These are phyloP conservation scores for Auriculariales sp. DNA, from an alignment of 768 basidiomycete species.

Conservation along the genomic window DNA sequence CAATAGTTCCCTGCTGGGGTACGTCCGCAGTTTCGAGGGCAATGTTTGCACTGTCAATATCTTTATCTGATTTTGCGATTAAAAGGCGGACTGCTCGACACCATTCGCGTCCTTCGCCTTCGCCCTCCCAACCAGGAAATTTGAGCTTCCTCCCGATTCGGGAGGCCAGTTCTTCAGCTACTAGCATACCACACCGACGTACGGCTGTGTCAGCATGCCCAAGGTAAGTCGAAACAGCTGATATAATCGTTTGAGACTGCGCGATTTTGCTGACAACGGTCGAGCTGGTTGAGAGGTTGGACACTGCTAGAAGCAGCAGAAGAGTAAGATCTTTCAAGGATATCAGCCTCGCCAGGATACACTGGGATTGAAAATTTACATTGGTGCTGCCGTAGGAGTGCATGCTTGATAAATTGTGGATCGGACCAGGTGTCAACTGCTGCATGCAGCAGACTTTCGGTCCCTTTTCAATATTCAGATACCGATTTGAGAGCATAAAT, in stretches of 20 bases:
- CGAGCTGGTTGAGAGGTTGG: constrained; percentile 43
- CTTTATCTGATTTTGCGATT: constrained; percentile 20
- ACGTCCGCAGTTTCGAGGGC: background rate
- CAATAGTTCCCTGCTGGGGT: background rate
- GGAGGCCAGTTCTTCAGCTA: constrained; percentile 65
- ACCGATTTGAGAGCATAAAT: too few relatives aligned
- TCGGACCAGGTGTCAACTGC: constrained; percentile 49
- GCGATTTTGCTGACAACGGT: constrained; percentile 30
- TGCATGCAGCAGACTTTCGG: background rate
- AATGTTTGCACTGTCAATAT: constrained; percentile 29
- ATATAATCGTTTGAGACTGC: constrained; percentile 46
- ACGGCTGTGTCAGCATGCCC: constrained; percentile 60
- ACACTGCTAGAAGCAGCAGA: constrained; percentile 49
- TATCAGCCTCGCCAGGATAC: background rate
- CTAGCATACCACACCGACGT: constrained; percentile 84
- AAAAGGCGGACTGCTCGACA: constrained; percentile 40
- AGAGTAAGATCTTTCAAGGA: constrained; percentile 48
- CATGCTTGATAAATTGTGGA: constrained; percentile 66
- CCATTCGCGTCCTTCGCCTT: constrained; percentile 50
- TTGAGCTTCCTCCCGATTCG: constrained; percentile 48
- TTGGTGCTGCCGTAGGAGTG: constrained; percentile 55
- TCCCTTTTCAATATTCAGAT: background rate
- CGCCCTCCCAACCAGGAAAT: constrained; percentile 78
- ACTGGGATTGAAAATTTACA: constrained; percentile 34
- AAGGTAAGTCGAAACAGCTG: constrained; percentile 60